Conservation (phyloP, 805 yeast genomes). For the Candida saitoana region DNA sequence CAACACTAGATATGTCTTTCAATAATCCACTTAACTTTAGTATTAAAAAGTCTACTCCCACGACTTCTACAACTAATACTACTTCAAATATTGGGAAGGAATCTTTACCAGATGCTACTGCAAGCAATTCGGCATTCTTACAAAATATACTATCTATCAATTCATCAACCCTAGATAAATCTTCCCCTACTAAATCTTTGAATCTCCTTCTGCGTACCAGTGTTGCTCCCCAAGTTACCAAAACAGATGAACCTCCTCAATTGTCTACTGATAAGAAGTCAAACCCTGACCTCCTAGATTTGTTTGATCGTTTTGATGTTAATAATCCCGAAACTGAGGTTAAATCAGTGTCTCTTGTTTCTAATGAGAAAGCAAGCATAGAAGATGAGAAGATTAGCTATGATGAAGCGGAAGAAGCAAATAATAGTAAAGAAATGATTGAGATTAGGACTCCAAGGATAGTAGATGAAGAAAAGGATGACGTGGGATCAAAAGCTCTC, state of each 20-base stretch:
- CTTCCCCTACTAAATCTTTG: constrained; percentile 2
- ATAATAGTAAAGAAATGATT: not conserved
- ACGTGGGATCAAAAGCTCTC: too few species aligned
- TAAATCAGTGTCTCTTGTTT: not conserved
- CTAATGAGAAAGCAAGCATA: constrained; percentile 1
- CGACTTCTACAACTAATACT: constrained; percentile 39
- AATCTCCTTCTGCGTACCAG: constrained; percentile 1
- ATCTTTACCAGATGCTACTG: not conserved
- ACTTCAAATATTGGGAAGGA: constrained; percentile 12
- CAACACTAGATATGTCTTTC: constrained; percentile 19
- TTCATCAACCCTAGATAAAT: constrained; percentile 2
- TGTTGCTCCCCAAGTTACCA: constrained; percentile 1
- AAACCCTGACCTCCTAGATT: constrained; percentile 24
- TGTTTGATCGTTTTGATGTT: constrained; percentile 34
- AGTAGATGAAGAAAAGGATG: not conserved
- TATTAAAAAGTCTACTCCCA: constrained; percentile 36
- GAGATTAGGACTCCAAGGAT: not conserved
- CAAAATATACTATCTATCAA: constrained; percentile 1
- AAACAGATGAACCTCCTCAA: constrained; percentile 1
- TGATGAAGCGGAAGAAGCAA: constrained; percentile 5
- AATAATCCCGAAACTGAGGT: constrained; percentile 1
- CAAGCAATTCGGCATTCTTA: constrained; percentile 3
- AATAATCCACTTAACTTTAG: constrained; percentile 30
- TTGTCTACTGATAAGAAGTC: not conserved
- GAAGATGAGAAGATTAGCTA: constrained; percentile 9